Percentiles rank a stretch among this genome's conserved stretches.
These are phyloP conservation scores for Sporothrix pseudoabietina DNA, from an alignment of 2,329 filamentous ascomycete genomes.

Conservation along the genomic window DNA sequence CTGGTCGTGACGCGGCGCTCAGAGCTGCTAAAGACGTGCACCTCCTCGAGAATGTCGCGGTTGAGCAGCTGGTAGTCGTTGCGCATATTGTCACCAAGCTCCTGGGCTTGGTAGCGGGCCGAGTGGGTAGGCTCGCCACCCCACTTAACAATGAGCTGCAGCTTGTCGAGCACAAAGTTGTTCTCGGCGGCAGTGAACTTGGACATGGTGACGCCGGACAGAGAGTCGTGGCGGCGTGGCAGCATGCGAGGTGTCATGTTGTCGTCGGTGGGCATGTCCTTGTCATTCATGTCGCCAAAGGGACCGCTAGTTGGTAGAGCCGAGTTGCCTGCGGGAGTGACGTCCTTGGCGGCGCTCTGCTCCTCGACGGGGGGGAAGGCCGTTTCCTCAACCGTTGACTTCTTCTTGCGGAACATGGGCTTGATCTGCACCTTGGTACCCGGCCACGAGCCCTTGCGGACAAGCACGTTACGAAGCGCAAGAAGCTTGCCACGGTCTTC, in stretches of 20 bases:
- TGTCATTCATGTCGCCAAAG: constrained; percentile 33
- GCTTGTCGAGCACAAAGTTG: constrained; percentile 88
- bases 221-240: constrained; percentile 74
- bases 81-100: constrained; percentile 92
- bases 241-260: constrained; percentile 45
- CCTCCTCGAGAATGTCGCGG: constrained; percentile 85
- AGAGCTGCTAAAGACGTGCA: constrained; percentile 93
- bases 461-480: constrained; percentile 79
- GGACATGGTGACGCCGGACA: constrained; percentile 88
- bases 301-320: background rate
- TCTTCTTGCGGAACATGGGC: constrained; percentile 95
- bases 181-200: constrained; percentile 93
- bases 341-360: constrained; percentile 38
- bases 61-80: constrained; percentile 94
- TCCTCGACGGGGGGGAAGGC: constrained; percentile 43
- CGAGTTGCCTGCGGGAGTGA: constrained; percentile 17
- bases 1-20: constrained; percentile 93
- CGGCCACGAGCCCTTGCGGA: constrained; percentile 90
- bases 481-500: constrained; percentile 89
- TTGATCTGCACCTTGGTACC: constrained; percentile 99
- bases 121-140: constrained; percentile 97
- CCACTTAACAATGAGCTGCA: constrained; percentile 99
- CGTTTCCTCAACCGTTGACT: constrained; percentile 60
- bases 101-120: constrained; percentile 91
- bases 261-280: constrained; percentile 33